phyloP scores from a whole-genome alignment of 352 stramenopile species.

The Pythium aquatile region DNA sequence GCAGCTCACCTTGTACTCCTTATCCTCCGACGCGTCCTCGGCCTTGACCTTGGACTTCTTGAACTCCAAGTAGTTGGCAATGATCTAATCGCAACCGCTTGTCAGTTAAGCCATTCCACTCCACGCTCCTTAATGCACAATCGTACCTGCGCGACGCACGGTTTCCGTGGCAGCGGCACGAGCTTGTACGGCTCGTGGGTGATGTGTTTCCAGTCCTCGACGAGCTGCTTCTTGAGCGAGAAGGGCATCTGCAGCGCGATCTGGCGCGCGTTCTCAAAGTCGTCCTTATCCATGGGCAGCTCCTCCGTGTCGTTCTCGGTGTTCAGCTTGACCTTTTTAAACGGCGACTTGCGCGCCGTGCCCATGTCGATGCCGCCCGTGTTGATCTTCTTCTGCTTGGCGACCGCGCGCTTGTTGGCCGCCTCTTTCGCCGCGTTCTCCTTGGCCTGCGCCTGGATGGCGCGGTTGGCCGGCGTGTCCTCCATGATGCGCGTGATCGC shows the following conservation, averaged over 20 bases:
- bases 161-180: conserved; percentile 78
- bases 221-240: conserved; percentile 90
- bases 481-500: conserved; percentile 66
- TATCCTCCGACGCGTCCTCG: conserved; percentile 54
- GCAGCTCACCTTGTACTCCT: conserved; percentile 61
- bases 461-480: conserved; percentile 54
- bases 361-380: conserved; percentile 50
- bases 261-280: conserved; percentile 32
- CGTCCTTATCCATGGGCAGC: conserved; percentile 31
- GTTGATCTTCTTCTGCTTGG: conserved; percentile 70
- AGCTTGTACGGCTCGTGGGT: conserved; percentile 78
- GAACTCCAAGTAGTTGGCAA: conserved; percentile 75
- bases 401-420: conserved; percentile 20
- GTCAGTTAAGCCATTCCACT: no score
- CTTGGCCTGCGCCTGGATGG: conserved; percentile 54
- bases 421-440: conserved; percentile 21
- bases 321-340: conserved; percentile 76
- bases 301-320: conserved; percentile 69
- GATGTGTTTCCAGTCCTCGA: conserved; percentile 89
- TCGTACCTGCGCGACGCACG: conserved; percentile 52
- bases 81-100: conserved; percentile 41
- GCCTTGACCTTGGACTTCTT: conserved; percentile 65
- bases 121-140: neutral
- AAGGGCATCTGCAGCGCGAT: conserved; percentile 86
- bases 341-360: conserved; percentile 58